Evolutionary conservation across 768 basidiomycete genomes (phyloP).

Genomic region (Tremella fuciformis): DNA sequence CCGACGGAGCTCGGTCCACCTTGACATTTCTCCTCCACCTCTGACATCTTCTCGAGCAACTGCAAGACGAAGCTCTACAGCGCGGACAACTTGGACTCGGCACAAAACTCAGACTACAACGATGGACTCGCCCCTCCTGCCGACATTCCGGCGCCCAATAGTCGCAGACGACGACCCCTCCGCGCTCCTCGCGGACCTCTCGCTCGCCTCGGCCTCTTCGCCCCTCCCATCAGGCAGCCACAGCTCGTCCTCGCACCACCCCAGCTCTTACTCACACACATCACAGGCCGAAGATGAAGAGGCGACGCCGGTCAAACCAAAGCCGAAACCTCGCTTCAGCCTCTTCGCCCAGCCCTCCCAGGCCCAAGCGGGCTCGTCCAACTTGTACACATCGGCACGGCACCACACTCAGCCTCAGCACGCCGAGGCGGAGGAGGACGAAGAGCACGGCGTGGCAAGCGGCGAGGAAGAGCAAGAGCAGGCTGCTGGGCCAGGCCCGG

Average conservation of each 20-base stretch:
- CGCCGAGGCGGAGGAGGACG: slow-evolving; percentile 13
- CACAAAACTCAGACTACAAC: slow-evolving; percentile 3
- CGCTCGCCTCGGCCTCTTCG: slow-evolving; percentile 20
- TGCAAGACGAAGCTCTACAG: too few relatives aligned
- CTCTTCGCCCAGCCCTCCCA: slow-evolving; percentile 32
- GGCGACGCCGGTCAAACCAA: neutral
- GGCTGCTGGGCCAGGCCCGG: slow-evolving; percentile 18
- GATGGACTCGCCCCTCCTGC: slow-evolving; percentile 43
- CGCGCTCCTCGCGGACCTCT: slow-evolving; percentile 27
- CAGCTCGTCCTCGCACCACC: slow-evolving; percentile 7
- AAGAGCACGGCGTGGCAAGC: slow-evolving; percentile 6
- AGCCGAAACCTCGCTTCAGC: slow-evolving; percentile 37
- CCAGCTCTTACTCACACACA: neutral
- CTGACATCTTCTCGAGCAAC: too few relatives aligned
- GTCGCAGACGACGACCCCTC: slow-evolving; percentile 13
- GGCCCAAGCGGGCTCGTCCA: neutral
- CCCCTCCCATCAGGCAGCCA: slow-evolving; percentile 8
- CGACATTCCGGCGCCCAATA: slow-evolving; percentile 17
- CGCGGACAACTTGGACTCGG: too few relatives aligned
- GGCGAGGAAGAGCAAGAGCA: slow-evolving; percentile 23
- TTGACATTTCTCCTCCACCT: too few relatives aligned
- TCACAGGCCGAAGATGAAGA: neutral
- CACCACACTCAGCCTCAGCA: neutral
- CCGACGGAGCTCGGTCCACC: too few relatives aligned
- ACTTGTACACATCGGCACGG: slow-evolving; percentile 3